Percentiles rank a stretch among this genome's conserved stretches.
Evolutionary conservation across 257 asterid genomes (phyloP).

Genomic region (Osmanthus fragrans): DNA sequence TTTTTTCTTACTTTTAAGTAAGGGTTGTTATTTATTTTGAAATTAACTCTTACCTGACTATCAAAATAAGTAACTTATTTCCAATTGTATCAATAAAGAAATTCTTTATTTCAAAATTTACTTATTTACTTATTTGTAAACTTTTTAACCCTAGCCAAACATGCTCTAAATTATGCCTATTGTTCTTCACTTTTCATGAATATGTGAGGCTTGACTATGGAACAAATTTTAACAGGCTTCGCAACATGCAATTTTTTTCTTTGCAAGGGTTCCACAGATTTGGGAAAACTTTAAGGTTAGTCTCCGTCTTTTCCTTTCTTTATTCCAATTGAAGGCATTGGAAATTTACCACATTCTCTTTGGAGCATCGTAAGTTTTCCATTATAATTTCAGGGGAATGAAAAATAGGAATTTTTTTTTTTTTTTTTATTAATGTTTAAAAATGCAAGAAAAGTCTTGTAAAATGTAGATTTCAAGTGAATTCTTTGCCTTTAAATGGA

Average conservation of each 20-base stretch:
- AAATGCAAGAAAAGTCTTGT: neutral
- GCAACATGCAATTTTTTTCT: constrained; percentile 92
- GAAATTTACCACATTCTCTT: neutral
- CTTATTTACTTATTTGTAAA: neutral
- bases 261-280: constrained; percentile 92
- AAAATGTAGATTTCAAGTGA: neutral
- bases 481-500: neutral
- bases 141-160: neutral
- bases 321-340: neutral
- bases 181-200: neutral
- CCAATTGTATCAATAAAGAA: neutral
- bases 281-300: constrained; percentile 78
- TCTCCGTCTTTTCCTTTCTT: neutral
- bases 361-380: neutral
- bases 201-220: constrained; percentile 9
- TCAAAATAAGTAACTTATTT: neutral
- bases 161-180: constrained; percentile 1
- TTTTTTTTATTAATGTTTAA: too few species aligned
- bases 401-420: too few species aligned
- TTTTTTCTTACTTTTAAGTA: neutral
- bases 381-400: too few species aligned
- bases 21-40: neutral
- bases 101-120: neutral
- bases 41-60: neutral
- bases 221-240: constrained; percentile 64